Conservation (phyloP, 1,284 basidiomycete species). For the Rhodotorula glutinis region DNA sequence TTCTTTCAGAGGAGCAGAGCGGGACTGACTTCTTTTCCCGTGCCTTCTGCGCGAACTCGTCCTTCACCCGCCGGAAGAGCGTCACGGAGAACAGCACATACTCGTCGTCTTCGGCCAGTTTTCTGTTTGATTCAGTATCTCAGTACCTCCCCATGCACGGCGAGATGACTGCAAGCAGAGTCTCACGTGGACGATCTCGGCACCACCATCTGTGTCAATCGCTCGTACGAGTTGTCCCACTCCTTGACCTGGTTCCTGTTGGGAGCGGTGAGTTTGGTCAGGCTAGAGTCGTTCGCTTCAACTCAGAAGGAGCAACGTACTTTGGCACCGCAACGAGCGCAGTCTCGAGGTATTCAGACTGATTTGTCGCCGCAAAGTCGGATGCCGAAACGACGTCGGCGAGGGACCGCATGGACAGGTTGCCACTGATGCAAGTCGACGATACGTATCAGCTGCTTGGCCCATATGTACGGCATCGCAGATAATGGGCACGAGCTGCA, state of each 20-base stretch:
- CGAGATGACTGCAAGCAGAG: too few relatives aligned
- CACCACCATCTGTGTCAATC: conserved; percentile 83
- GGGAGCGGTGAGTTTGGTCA: not conserved
- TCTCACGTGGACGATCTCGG: conserved; percentile 85
- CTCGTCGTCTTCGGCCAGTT: conserved; percentile 80
- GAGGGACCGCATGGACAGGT: conserved; percentile 83
- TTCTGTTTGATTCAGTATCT: conserved; percentile 43
- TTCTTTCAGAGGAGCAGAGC: not conserved
- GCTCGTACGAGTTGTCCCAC: conserved; percentile 87
- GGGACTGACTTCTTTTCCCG: conserved; percentile 79
- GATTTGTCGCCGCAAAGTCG: conserved; percentile 66
- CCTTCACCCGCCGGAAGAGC: conserved; percentile 84
- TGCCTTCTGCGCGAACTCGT: conserved; percentile 91
- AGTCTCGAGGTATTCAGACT: conserved; percentile 92
- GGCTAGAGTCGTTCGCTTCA: too few relatives aligned
- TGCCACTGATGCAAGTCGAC: conserved; percentile 62
- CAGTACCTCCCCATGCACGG: not conserved
- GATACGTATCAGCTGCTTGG: too few relatives aligned
- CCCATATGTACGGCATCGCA: too few relatives aligned
- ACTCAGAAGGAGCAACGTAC: conserved; percentile 53
- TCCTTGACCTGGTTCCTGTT: conserved; percentile 75
- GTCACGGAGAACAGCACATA: conserved; percentile 83
- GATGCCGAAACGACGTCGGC: conserved; percentile 80
- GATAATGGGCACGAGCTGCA: not conserved
- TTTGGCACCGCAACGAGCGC: conserved; percentile 90